phyloP scores from a whole-genome alignment of 2,329 filamentous ascomycete genomes.

The Paecilomyces formosus region DNA sequence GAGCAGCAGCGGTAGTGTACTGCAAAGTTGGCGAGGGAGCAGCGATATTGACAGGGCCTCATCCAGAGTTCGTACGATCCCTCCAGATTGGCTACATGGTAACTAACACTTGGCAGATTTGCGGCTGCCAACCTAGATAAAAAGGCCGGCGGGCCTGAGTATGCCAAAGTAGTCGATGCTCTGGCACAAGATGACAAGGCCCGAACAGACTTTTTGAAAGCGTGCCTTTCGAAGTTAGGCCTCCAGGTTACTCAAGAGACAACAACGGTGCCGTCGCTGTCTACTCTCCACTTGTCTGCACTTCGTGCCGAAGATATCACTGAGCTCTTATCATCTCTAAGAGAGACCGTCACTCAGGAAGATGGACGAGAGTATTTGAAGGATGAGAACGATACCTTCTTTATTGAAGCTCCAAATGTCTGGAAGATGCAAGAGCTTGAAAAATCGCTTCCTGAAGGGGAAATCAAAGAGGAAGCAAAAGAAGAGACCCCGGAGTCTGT shows the following conservation, averaged over 20 bases:
- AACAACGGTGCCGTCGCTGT: conserved; percentile 67
- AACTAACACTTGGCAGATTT: conserved; percentile 53
- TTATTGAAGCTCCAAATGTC: conserved; percentile 59
- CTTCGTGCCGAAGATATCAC: conserved; percentile 58
- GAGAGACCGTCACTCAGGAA: conserved; percentile 60
- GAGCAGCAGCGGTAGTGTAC: conserved; percentile 72
- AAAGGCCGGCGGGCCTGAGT: conserved; percentile 60
- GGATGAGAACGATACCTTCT: conserved; percentile 76
- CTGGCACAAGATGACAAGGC: conserved; percentile 62
- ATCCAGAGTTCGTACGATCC: conserved; percentile 67
- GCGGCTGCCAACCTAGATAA: conserved; percentile 68
- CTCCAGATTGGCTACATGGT: conserved; percentile 7
- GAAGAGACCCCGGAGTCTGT: conserved; percentile 26
- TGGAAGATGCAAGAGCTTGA: conserved; percentile 53
- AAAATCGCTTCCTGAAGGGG: conserved; percentile 42
- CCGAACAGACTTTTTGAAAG: conserved; percentile 68
- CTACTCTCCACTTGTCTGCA: conserved; percentile 73
- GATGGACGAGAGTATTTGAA: conserved; percentile 65
- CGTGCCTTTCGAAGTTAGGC: conserved; percentile 71
- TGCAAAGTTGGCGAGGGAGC: conserved; percentile 75
- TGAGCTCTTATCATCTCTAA: conserved; percentile 55
- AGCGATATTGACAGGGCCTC: conserved; percentile 74
- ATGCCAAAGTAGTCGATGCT: conserved; percentile 60
- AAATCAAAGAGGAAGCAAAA: conserved; percentile 25
- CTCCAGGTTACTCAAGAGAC: conserved; percentile 67